A percentile compares a stretch with the other conserved stretches of the same genome.
phyloP scores from a whole-genome alignment of 2,329 filamentous ascomycete genomes.

The Arthroderma sp. region DNA sequence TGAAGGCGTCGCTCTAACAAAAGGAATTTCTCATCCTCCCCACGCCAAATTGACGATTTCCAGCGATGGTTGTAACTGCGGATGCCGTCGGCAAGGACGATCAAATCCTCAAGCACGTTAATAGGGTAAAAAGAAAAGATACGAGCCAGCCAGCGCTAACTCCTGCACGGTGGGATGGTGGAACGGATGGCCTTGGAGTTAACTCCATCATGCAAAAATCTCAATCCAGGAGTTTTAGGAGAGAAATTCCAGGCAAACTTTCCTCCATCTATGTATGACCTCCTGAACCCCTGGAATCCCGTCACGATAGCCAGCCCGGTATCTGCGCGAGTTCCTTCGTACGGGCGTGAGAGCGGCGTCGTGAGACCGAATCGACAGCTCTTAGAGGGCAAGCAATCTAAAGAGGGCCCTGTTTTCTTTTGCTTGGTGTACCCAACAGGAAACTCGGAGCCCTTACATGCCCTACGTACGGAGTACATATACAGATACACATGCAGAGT shows the following conservation, averaged over 20 bases:
- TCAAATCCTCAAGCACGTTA: not conserved
- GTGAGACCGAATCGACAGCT: not conserved
- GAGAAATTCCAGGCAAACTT: not conserved
- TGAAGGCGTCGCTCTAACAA: not conserved
- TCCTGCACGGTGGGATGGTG: not conserved
- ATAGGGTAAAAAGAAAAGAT: not conserved
- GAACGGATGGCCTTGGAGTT: not conserved
- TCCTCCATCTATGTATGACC: not conserved
- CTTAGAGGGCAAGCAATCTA: not conserved
- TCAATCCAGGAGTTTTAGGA: slow-evolving; percentile 1
- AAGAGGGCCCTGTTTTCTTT: not conserved
- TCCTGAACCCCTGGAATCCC: not conserved
- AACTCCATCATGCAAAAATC: not conserved
- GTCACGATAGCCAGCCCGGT: not conserved
- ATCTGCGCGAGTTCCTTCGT: not conserved
- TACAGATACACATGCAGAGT: not conserved
- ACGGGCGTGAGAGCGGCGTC: not conserved
- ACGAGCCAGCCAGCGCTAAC: not conserved
- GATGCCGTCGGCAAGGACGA: not conserved
- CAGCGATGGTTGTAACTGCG: not conserved
- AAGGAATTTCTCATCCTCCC: not conserved
- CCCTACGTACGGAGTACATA: not conserved
- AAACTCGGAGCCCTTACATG: not conserved
- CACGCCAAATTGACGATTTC: not conserved
- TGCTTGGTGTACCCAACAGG: not conserved